Conservation (phyloP, 257 asterid genomes). For the Salvia rosmarinus region DNA sequence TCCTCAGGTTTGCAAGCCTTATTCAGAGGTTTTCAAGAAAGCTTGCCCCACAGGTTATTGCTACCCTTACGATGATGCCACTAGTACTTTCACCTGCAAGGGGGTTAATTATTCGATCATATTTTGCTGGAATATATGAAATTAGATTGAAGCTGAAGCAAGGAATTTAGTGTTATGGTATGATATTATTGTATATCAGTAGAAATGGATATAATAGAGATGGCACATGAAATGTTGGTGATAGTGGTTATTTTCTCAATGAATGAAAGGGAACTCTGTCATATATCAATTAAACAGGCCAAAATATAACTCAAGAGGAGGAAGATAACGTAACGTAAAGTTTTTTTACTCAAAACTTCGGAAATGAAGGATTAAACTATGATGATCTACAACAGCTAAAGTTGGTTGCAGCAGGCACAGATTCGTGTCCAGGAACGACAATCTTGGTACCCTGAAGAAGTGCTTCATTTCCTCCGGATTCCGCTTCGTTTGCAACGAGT, state of each 20-base stretch:
- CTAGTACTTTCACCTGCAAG: constrained; percentile 63
- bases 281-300: not conserved
- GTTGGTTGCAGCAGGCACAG: constrained; percentile 52
- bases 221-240: not conserved
- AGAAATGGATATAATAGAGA: not conserved
- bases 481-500: constrained; percentile 79
- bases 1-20: constrained; percentile 62
- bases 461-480: constrained; percentile 65
- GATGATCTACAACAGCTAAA: constrained; percentile 71
- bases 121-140: constrained; percentile 28
- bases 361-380: constrained; percentile 36
- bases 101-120: constrained; percentile 48
- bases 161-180: not conserved
- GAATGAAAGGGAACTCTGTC: constrained; percentile 11
- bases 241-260: not conserved
- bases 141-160: not conserved
- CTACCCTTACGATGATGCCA: constrained; percentile 66
- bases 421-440: constrained; percentile 66
- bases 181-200: not conserved
- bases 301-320: constrained; percentile 21
- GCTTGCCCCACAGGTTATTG: constrained; percentile 67
- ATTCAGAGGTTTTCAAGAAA: constrained; percentile 56
- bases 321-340: constrained; percentile 6
- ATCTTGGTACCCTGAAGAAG: constrained; percentile 78
- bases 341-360: constrained; percentile 2